Evolutionary conservation across 306 rosid genomes (phyloP).

Genomic region (Pterocarpus santalinus): DNA sequence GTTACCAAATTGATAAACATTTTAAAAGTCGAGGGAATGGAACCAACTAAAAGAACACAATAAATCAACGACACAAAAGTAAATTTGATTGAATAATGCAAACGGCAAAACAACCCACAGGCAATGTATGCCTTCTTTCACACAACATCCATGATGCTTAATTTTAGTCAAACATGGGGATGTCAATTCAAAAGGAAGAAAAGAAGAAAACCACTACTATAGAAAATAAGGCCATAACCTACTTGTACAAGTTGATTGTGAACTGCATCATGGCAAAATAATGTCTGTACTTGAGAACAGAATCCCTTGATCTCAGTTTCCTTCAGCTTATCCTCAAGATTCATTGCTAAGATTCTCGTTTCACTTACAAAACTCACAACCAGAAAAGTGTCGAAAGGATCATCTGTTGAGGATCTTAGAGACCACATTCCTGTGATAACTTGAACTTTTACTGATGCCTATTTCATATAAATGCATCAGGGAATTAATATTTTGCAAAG

Average conservation of each 20-base stretch:
- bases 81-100: background rate
- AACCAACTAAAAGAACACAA: background rate
- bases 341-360: constrained; percentile 95
- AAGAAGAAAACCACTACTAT: constrained; percentile 25
- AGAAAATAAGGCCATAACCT: constrained; percentile 45
- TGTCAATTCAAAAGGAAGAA: background rate
- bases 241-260: constrained; percentile 96
- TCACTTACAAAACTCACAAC: constrained; percentile 95
- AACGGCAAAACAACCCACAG: background rate
- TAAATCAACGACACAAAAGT: background rate
- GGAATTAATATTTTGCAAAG: constrained; percentile 35
- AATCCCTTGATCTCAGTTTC: constrained; percentile 98
- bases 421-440: constrained; percentile 99
- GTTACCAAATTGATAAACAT: background rate
- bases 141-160: background rate
- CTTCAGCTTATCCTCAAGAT: constrained; percentile 88
- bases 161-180: background rate
- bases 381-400: constrained; percentile 86
- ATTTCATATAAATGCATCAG: constrained; percentile 42
- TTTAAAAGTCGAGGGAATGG: background rate
- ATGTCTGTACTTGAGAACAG: constrained; percentile 86
- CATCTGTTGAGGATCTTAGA: constrained; percentile 90
- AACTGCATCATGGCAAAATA: constrained; percentile 95
- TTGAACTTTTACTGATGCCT: constrained; percentile 99
- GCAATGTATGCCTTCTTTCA: background rate